Base-by-base conservation (phyloP, 305 asterid species). In the Ajuga reptans region DNA sequence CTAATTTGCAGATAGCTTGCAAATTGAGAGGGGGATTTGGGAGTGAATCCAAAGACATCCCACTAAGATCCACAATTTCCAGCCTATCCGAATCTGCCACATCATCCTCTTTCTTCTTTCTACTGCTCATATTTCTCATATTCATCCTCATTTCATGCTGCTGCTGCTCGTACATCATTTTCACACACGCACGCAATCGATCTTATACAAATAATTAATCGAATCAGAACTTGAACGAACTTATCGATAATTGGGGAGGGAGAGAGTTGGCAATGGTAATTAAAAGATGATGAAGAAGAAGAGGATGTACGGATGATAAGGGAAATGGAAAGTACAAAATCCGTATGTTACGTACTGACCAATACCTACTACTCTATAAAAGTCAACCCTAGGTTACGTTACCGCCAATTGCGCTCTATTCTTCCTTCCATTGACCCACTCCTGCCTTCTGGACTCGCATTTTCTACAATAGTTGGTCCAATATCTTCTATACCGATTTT, bases 51-150 rank as follows among this genome's bases (percentile, higher is more conserved):
- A 89, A 66, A n/a, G 84, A 86, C 89, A 91, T 69, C 55, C 94
- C 92, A 78, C 98, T 91, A 41, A 91, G 80, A 79, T 91, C 95
- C 80, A 89, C 83, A 11, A 85, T 72, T 62, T 83, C 85, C 14
- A 82, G 66, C 79, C 72, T 75, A 31, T 57, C 60, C 5, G 50
- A 79, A 1, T 68, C 73, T 1, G 34, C 75, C 2, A 2, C 27
- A 3, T 60, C 33, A 3, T 62, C 34, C 49, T 52, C 9, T 4
- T 50, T 29, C 2, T 14, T 36, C 60, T 59, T 49, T 11, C 46
- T 69, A 41, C 56, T 63, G 27, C 66, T 72, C 55, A 53, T 67
- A 14, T 24, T 75, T 46, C 49, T 80, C 68, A 6, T 58, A 10
- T 56, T 11, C 8, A 53, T 57, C 76, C 64, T 46, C 66, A 39